Base-by-base conservation (phyloP, 2,329 filamentous ascomycete genomes). In the Thermoascus crustaceus region DNA sequence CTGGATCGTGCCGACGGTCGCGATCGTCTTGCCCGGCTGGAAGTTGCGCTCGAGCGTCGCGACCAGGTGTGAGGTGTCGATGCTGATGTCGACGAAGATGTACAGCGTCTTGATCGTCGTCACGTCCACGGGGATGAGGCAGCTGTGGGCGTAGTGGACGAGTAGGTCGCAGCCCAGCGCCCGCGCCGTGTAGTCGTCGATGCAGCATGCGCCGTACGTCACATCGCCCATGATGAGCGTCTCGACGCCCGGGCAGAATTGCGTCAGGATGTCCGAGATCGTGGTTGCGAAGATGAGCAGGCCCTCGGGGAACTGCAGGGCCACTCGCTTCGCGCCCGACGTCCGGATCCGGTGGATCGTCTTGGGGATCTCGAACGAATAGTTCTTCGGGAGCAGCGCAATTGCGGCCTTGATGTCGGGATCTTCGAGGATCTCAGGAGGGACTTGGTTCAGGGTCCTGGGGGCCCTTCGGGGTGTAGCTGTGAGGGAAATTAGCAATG, bases 221-320 rank as follows among this genome's bases (percentile, higher is more conserved):
- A 98, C 91, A 58, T 98, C 91, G 42, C 91, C 91, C 91, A 98
- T 98, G 60, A 98, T 98, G 35, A 96, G 71, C 2, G 89, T 96
- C 58, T 93, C 85, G 25, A 83, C 82, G 1, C 84, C 87, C 0
- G 86, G 82, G 54, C 91, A 98, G 67, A 98, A 98, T 55, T 88
- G 83, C 1, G 84, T 85, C 31, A 98, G 70, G 50, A 98, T 96
- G 57, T 98, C 91, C 3, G 91, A 94, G 48, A 98, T 89, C 22
- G 91, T 98, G 17, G 91, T 96, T 14, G 91, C 91, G 58, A 98
- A 98, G 38, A 98, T 71, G 18, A 98, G 75, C 2, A 98, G 73
- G 1, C 91, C 91, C 62, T 98, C 93, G 4, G 91, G 91, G 71
- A 98, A 91, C 62, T 98, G 91, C n/a, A 98, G 71, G 0, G 89